Conservation (phyloP, 345 rosid genomes). For the Melaleuca quinquenervia region DNA sequence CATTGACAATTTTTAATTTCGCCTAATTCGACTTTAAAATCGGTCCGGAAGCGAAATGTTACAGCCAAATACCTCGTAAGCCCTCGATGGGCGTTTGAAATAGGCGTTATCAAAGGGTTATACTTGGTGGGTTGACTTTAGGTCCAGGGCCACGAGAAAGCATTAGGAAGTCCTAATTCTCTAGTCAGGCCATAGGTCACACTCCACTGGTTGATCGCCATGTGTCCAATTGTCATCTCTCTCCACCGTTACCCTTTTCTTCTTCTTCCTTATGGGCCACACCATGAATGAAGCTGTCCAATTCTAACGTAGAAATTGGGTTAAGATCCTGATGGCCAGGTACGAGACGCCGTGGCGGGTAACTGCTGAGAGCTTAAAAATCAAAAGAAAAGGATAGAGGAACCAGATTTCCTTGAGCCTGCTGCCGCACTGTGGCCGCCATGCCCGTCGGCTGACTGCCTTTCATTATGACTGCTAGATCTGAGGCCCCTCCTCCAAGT, state of each 20-base stretch:
- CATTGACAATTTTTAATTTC: no score
- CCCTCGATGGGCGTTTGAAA: background rate
- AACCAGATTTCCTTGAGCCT: rapidly evolving
- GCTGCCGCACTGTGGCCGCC: background rate
- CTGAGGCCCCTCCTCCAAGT: background rate
- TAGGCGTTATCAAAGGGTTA: background rate
- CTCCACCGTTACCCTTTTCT: background rate
- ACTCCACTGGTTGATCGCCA: background rate
- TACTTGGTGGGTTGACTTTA: background rate
- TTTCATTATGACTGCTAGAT: background rate
- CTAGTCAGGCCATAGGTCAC: background rate
- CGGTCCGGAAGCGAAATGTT: no score
- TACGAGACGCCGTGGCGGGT: background rate
- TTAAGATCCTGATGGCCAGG: background rate
- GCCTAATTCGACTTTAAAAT: no score
- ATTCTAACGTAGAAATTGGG: background rate
- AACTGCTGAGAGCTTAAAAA: background rate
- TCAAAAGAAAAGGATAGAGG: background rate
- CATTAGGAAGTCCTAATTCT: background rate
- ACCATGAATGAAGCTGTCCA: background rate
- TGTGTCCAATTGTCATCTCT: background rate
- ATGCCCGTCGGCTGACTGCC: background rate
- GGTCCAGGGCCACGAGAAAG: background rate
- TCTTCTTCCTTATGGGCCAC: background rate
- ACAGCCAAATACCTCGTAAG: no score